Percentiles rank a stretch among this genome's conserved stretches.
These are phyloP conservation scores for Xylaria sp. DNA, from an alignment of 2,329 filamentous ascomycete species.

Conservation along the genomic window DNA sequence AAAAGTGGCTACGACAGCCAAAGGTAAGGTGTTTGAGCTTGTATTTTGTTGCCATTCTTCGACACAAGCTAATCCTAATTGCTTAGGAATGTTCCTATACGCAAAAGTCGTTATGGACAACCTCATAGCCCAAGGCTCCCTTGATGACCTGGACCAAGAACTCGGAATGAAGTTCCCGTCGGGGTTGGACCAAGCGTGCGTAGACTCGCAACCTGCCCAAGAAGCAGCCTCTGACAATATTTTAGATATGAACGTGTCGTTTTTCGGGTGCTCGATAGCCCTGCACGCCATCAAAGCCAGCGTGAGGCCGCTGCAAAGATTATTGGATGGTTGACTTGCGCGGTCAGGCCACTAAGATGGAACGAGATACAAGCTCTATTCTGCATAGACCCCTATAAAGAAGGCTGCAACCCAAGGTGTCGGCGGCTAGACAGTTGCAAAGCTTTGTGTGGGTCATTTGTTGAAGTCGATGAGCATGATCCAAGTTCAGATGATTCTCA, in stretches of 20 bases:
- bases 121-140: conserved; percentile 34
- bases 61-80: conserved; percentile 3
- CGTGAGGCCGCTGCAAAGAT: conserved; percentile 24
- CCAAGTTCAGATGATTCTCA: not conserved
- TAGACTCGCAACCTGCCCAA: not conserved
- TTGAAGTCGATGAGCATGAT: conserved; percentile 18
- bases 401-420: conserved; percentile 8
- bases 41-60: too few species aligned
- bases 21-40: conserved; percentile 3
- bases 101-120: conserved; percentile 42
- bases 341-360: conserved; percentile 27
- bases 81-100: conserved; percentile 40
- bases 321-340: conserved; percentile 28
- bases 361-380: conserved; percentile 32
- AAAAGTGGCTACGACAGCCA: conserved; percentile 4
- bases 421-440: conserved; percentile 28
- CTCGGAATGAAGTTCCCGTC: conserved; percentile 37
- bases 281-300: not conserved
- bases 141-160: conserved; percentile 40
- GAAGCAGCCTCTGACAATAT: not conserved
- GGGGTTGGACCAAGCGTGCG: conserved; percentile 37
- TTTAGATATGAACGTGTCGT: conserved; percentile 29
- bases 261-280: conserved; percentile 23
- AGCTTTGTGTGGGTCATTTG: conserved; percentile 24
- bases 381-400: conserved; percentile 24